Conservation (phyloP, 179 eudicot genomes). For the Silene coronaria region DNA sequence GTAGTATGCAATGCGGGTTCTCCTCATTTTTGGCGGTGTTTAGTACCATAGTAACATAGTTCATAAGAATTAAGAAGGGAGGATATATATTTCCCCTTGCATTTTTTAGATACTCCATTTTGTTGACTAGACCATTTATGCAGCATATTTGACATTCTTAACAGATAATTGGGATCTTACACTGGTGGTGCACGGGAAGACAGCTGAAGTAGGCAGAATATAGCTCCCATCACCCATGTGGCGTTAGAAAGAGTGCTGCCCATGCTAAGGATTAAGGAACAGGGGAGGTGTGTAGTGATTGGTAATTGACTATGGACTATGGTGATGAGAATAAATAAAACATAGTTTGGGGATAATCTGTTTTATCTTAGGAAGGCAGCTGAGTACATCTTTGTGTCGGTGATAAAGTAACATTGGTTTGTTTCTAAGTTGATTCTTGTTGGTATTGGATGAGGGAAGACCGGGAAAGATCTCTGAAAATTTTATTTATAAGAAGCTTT, state of each 20-base stretch:
- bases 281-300: background rate
- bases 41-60: no score
- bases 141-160: constrained; percentile 1
- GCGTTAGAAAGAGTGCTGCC: background rate
- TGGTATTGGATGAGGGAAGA: no score
- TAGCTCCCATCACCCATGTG: background rate
- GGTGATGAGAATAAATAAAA: background rate
- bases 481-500: no score
- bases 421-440: background rate
- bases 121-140: background rate
- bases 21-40: background rate
- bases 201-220: background rate
- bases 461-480: no score
- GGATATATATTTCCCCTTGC: background rate
- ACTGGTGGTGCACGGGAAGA: background rate
- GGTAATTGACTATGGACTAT: background rate
- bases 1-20: background rate
- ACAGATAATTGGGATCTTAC: background rate
- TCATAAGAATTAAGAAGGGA: no score
- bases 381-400: background rate
- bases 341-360: background rate
- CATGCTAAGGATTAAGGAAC: background rate
- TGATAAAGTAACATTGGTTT: background rate
- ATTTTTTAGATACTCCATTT: background rate
- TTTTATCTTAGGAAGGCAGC: constrained; percentile 4